Percentiles rank a stretch among this genome's conserved stretches.
These are phyloP conservation scores for Colletotrichum filicis DNA, from an alignment of 2,329 filamentous ascomycete species.

Conservation along the genomic window DNA sequence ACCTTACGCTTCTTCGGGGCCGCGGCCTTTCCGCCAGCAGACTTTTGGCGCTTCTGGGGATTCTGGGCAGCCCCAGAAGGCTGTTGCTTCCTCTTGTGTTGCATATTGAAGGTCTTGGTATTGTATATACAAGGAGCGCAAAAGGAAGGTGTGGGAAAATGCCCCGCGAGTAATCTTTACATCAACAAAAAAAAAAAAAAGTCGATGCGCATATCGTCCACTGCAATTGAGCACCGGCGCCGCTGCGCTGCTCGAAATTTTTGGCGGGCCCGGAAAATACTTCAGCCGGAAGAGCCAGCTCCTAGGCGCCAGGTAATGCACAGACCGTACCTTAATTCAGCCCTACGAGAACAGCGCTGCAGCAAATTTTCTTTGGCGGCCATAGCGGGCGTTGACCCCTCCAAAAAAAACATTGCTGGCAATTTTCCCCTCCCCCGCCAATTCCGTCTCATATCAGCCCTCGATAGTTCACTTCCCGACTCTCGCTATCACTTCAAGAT, in stretches of 20 bases:
- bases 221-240: neutral
- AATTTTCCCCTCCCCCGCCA: neutral
- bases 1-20: constrained; percentile 50
- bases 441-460: neutral
- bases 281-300: neutral
- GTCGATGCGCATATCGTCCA: neutral
- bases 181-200: neutral
- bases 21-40: constrained; percentile 1
- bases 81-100: constrained; percentile 34
- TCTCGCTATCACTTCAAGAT: constrained; percentile 57
- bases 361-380: constrained; percentile 36
- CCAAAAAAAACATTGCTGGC: constrained; percentile 19
- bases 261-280: constrained; percentile 29
- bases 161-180: constrained; percentile 14
- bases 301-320: constrained; percentile 4
- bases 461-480: neutral
- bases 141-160: neutral
- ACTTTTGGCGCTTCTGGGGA: constrained; percentile 35
- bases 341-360: constrained; percentile 34
- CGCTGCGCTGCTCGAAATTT: constrained; percentile 22
- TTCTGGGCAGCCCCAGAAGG: constrained; percentile 8
- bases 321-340: constrained; percentile 45
- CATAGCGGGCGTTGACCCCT: constrained; percentile 31
- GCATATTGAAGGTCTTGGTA: constrained; percentile 14
- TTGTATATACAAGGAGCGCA: neutral